phyloP scores from a whole-genome alignment of 257 asterid species.

The Nicotiana tabacum region DNA sequence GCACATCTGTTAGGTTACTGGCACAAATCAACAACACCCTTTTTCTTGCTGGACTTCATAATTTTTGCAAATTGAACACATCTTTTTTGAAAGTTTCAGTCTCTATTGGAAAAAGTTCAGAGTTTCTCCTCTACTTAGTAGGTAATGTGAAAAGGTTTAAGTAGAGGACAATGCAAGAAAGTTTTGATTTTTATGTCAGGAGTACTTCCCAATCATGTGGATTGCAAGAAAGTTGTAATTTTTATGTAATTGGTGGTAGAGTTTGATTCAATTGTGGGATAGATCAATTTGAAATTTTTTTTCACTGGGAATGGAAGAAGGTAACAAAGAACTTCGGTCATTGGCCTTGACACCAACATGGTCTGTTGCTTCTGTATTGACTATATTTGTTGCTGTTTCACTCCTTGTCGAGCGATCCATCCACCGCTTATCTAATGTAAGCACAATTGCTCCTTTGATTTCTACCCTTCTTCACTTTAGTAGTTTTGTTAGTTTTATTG shows the following conservation, averaged over 20 bases:
- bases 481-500: neutral
- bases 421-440: slow-evolving; percentile 75
- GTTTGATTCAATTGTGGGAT: neutral
- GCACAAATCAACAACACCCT: neutral
- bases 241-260: neutral
- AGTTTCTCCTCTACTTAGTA: neutral
- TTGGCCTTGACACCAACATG: slow-evolving; percentile 94
- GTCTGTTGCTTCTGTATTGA: slow-evolving; percentile 93
- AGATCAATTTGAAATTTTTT: neutral
- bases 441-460: slow-evolving; percentile 19
- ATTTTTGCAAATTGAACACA: neutral
- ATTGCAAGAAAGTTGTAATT: neutral
- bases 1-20: neutral
- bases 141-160: neutral
- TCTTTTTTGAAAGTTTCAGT: neutral
- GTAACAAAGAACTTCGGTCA: slow-evolving; percentile 58
- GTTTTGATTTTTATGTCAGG: slow-evolving; percentile 3
- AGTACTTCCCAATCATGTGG: neutral
- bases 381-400: slow-evolving; percentile 84
- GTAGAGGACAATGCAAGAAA: neutral
- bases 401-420: slow-evolving; percentile 92
- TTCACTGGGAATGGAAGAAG: slow-evolving; percentile 23
- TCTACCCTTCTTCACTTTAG: neutral
- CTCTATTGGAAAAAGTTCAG: neutral
- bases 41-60: neutral